Evolutionary conservation across 176 grass and related monocot genomes (phyloP), one percentile per base, ranked within the genome.

Genomic region (Avena atlantica): DNA sequence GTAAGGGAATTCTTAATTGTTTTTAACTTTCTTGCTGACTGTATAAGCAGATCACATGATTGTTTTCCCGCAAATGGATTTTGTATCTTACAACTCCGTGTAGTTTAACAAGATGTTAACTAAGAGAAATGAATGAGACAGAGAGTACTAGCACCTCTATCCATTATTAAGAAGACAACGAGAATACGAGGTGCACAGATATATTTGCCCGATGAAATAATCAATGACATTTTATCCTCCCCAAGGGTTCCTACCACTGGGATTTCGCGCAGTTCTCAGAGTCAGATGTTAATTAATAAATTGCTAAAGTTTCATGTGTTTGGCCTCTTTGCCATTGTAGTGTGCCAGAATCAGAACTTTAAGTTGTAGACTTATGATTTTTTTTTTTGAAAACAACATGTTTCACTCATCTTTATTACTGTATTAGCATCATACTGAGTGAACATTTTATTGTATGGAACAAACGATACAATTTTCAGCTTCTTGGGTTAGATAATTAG

Each of bases 1-100:
- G 93, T 95, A 81, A 87, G 93, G 84, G 16, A 50, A 53, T 84
- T 65, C 12, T 79, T 4, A 5, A 71, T 65, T 59, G 45, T 59
- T 49, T 71, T 84, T 84, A 9, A 12, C 27, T 19, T 11, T 87
- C 36, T 50, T 63, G 9, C 44, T 56, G 37, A 73, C 19, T 84
- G 50, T 75, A 64, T 42, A 57, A 78, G 36, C 24, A 50, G 61
- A 31, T 80, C 25, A 44, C 31, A 45, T 36, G 79, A 63, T 76
- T 44, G 31, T 44, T 79, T 58, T 47, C 4, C 56, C 77, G 4
- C 61, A 20, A 77, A 63, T 79, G 15, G n/a, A 76, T 51, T 49
- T 49, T 70, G 8, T 86, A 42, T 90, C 53, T 45, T 47, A 69
- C 61, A 76, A 40, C 8, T 82, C 20, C 2, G 66, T 29, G 44